These are phyloP conservation scores for Stenogyne calaminthoides DNA, from an alignment of 305 asterid species.

Conservation along the genomic window DNA sequence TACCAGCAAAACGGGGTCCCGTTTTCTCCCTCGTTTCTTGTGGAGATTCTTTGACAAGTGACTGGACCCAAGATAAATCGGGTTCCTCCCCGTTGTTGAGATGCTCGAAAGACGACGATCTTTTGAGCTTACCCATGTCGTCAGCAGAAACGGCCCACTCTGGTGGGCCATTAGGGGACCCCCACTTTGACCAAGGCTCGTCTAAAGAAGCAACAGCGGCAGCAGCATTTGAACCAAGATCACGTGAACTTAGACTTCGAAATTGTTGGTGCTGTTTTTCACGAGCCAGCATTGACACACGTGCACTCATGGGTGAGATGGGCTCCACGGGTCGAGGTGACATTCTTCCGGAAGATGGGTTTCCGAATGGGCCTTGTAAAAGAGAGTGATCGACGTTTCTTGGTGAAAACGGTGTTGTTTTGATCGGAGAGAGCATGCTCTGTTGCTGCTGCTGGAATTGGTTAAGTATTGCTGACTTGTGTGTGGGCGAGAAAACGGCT, in stretches of 20 bases:
- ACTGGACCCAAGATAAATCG: conserved; percentile 86
- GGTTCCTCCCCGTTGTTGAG: conserved; percentile 72
- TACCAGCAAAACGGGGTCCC: conserved; percentile 31
- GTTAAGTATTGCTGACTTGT: conserved; percentile 58
- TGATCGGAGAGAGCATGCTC: conserved; percentile 66
- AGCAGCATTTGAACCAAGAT: conserved; percentile 56
- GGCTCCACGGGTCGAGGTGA: conserved; percentile 72
- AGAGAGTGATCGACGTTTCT: conserved; percentile 58
- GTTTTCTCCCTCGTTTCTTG: conserved; percentile 57
- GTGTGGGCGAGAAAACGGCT: conserved; percentile 64
- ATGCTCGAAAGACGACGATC: conserved; percentile 67
- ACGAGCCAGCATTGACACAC: conserved; percentile 59
- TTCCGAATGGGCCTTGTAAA: conserved; percentile 58
- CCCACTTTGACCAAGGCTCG: conserved; percentile 69
- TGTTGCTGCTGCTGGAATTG: conserved; percentile 85
- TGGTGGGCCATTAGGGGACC: conserved; percentile 49
- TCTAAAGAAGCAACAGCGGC: conserved; percentile 50
- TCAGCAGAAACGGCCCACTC: conserved; percentile 60
- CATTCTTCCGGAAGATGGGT: conserved; percentile 69
- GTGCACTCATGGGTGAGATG: conserved; percentile 72
- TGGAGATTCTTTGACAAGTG: conserved; percentile 77
- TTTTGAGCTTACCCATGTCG: conserved; percentile 50
- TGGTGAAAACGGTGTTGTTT: conserved; percentile 51
- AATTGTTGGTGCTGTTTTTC: conserved; percentile 66
- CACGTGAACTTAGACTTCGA: conserved; percentile 78